Conservation (phyloP, 2,329 filamentous ascomycete genomes). For the Phaeophleospora eucalypticola region DNA sequence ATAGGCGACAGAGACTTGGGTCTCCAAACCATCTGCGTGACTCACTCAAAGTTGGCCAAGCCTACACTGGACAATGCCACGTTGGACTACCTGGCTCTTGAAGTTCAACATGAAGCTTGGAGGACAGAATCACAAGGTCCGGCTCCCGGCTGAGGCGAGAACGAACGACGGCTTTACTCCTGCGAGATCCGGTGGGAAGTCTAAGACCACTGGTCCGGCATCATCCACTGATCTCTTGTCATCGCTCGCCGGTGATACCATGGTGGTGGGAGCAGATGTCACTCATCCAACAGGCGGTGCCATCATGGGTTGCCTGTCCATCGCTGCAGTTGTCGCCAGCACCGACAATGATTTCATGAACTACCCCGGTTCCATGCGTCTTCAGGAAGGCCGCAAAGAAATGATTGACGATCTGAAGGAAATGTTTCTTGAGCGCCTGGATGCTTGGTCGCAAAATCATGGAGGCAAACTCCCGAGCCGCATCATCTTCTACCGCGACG, state of each 20-base stretch:
- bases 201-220: no score
- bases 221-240: background rate
- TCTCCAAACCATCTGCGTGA: slow-evolving; percentile 8
- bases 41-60: background rate
- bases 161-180: no score
- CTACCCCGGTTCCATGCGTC: slow-evolving; percentile 33
- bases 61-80: background rate
- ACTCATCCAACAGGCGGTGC: slow-evolving; percentile 34
- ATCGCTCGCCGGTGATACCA: slow-evolving; percentile 4
- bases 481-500: slow-evolving; percentile 36
- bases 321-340: slow-evolving; percentile 17
- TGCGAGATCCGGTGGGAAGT: no score
- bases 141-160: no score
- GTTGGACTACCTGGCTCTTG: slow-evolving; percentile 1
- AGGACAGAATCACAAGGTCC: slow-evolving; percentile 1
- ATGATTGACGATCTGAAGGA: slow-evolving; percentile 3
- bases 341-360: slow-evolving; percentile 18
- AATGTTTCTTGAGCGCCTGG: slow-evolving; percentile 5
- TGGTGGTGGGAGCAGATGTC: slow-evolving; percentile 41
- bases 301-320: slow-evolving; percentile 7
- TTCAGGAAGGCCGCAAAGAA: slow-evolving; percentile 4
- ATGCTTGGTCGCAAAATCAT: background rate
- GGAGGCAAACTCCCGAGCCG: slow-evolving; percentile 4
- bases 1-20: slow-evolving; percentile 3
- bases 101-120: slow-evolving; percentile 6